Base-by-base conservation (phyloP, 805 yeast genomes). In the Saturnispora kantuleensis region DNA sequence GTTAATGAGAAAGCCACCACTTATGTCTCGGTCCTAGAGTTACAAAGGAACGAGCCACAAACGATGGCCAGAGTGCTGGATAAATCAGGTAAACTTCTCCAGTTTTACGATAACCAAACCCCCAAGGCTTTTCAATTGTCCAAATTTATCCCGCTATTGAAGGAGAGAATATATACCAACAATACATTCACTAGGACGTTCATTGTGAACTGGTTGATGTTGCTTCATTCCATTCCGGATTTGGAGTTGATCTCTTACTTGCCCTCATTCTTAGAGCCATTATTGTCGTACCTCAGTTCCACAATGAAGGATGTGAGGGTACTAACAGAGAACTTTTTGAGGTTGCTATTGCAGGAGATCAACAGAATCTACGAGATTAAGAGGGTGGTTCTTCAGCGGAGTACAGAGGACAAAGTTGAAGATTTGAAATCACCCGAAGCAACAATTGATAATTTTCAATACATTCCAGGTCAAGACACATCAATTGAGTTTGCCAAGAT, bases 171-270 rank as follows among this genome's bases (percentile, higher is more conserved):
- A 65, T 86, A 86, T 56, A 89, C 93, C 1, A 82, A 86, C 30
- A 94, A 93, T 55, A 96, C 97, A 1, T 85, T 84, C 56, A 88
- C 97, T 0, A 73, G 96, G 52, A 82, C 87, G 66, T 93, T 93
- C 56, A 67, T 93, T 46, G 90, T 93, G 10, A 85, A 94, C 42
- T 93, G 98, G 98, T 72, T 93, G 39, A 83, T 87, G 51, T 74
- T 93, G n/a, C 69, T 93, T 40, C 93, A 90, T 62, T 87, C 93
- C 10, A 86, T 89, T 7, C 97, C 98, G 0, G 94, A 90, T 43
- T 68, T 90, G 44, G 96, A 90, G 54, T 67, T 93, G 47, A 78
- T 93, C 15, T 76, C 94, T 0, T 93, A 84, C 58, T 67, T 93
- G 39, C 96, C 98, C 1, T 84, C 89, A 33, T 87, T 93, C 58